Conservation (phyloP, 2,329 filamentous ascomycete genomes). For the Ceratocystis cacaofunesta region DNA sequence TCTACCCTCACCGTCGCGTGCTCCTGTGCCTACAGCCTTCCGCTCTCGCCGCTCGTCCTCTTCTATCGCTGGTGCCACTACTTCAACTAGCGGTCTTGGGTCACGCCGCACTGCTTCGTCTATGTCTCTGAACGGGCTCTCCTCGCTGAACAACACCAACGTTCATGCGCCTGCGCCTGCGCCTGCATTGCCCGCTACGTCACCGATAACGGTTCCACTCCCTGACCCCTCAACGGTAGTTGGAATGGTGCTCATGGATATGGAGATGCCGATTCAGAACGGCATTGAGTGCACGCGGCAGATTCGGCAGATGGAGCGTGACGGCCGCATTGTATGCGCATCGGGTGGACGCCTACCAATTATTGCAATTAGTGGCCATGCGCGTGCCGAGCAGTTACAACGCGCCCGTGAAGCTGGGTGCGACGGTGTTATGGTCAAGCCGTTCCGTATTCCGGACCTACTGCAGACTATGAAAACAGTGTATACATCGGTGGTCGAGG, state of each 20-base stretch:
- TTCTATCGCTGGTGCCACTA: slow-evolving; percentile 13
- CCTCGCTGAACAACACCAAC: not conserved
- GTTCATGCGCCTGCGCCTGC: not conserved
- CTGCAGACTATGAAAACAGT: slow-evolving; percentile 43
- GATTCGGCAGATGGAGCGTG: slow-evolving; percentile 46
- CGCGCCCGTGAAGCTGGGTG: slow-evolving; percentile 37
- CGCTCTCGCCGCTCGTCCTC: slow-evolving; percentile 13
- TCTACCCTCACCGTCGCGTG: not conserved
- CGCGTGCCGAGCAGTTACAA: slow-evolving; percentile 44
- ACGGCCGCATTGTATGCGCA: slow-evolving; percentile 33
- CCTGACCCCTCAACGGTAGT: slow-evolving; percentile 22
- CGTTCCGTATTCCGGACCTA: slow-evolving; percentile 49
- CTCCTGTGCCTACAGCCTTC: slow-evolving; percentile 3
- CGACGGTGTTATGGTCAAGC: slow-evolving; percentile 57
- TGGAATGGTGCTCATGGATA: slow-evolving; percentile 57
- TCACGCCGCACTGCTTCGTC: not conserved
- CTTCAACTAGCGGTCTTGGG: not conserved
- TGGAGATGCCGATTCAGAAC: slow-evolving; percentile 63
- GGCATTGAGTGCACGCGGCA: slow-evolving; percentile 50
- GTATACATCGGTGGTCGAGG: slow-evolving; percentile 22
- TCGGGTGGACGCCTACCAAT: slow-evolving; percentile 41
- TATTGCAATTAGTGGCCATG: slow-evolving; percentile 54
- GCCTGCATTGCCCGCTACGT: not conserved
- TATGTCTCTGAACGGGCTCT: slow-evolving; percentile 1
- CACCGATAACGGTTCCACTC: not conserved